Conservation (phyloP, 2,329 filamentous ascomycete species). For the Cladobotryum protrusum region DNA sequence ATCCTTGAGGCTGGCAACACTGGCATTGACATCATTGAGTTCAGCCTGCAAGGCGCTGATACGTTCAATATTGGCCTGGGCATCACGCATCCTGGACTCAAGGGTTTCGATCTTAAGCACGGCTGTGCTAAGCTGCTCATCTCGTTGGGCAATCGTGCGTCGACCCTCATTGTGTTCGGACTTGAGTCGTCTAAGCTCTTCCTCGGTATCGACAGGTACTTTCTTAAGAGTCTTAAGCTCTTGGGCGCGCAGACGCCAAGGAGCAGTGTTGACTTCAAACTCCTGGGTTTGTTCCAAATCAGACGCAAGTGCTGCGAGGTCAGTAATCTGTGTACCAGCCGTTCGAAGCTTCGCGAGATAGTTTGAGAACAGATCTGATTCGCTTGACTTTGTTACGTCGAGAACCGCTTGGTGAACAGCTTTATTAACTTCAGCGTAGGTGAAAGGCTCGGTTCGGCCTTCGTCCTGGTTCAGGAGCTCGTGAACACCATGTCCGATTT, state of each 20-base stretch:
- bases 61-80: slow-evolving; percentile 66
- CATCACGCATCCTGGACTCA: slow-evolving; percentile 79
- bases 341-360: slow-evolving; percentile 62
- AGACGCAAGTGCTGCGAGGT: slow-evolving; percentile 62
- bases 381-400: slow-evolving; percentile 46
- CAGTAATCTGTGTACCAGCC: slow-evolving; percentile 58
- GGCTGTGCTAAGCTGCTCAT: slow-evolving; percentile 78
- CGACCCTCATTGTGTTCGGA: slow-evolving; percentile 75
- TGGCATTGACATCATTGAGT: slow-evolving; percentile 47
- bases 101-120: slow-evolving; percentile 92
- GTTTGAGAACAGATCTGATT: slow-evolving; percentile 64
- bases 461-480: slow-evolving; percentile 61
- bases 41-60: slow-evolving; percentile 59
- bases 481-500: slow-evolving; percentile 61
- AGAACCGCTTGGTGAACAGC: slow-evolving; percentile 51
- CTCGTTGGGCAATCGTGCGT: slow-evolving; percentile 62
- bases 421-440: slow-evolving; percentile 58
- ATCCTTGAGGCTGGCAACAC: slow-evolving; percentile 50
- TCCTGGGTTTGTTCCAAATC: slow-evolving; percentile 69
- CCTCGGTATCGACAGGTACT: slow-evolving; percentile 74
- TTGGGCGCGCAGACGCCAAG: slow-evolving; percentile 77
- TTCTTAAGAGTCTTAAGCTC: slow-evolving; percentile 78
- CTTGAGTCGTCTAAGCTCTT: slow-evolving; percentile 73
- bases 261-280: slow-evolving; percentile 68
- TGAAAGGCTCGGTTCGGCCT: slow-evolving; percentile 60